phyloP scores from a whole-genome alignment of 805 yeast species.

The Lipomyces chichibuensis region DNA sequence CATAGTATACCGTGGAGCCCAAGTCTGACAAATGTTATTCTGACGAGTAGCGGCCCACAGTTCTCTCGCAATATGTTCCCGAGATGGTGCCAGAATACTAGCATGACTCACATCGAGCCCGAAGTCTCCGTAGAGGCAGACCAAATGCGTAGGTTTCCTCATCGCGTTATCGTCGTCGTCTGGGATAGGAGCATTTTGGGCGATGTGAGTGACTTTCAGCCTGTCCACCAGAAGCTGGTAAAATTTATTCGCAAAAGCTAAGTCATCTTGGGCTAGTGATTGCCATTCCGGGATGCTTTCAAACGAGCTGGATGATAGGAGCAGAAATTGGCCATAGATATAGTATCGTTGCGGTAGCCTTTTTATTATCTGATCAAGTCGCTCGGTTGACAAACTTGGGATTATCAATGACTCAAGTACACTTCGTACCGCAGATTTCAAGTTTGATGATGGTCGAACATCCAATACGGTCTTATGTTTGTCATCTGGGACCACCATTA shows the following conservation, averaged over 20 bases:
- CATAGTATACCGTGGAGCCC: conserved; percentile 89
- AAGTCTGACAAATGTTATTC: conserved; percentile 73
- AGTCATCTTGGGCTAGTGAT: conserved; percentile 42
- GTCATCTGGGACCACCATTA: not conserved
- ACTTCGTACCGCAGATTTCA: not conserved
- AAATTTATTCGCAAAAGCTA: conserved; percentile 20
- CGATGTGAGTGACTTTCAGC: conserved; percentile 59
- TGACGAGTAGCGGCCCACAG: conserved; percentile 75
- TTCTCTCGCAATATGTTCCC: conserved; percentile 53
- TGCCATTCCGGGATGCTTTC: conserved; percentile 38
- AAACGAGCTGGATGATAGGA: conserved; percentile 56
- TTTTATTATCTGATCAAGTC: not conserved
- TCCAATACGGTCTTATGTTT: not conserved
- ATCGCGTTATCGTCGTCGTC: conserved; percentile 52
- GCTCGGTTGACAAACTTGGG: not conserved
- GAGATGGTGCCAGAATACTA: conserved; percentile 46
- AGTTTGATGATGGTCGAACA: not conserved
- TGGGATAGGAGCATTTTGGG: conserved; percentile 69
- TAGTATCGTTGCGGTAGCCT: conserved; percentile 60
- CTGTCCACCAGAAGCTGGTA: conserved; percentile 34
- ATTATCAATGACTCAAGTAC: not conserved
- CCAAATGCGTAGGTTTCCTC: conserved; percentile 66
- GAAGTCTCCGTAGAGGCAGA: conserved; percentile 67
- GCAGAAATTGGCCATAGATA: conserved; percentile 62
- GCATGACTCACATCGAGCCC: conserved; percentile 50